Evolutionary conservation across 768 basidiomycete genomes (phyloP).

Genomic region (Podaxis pistillaris): DNA sequence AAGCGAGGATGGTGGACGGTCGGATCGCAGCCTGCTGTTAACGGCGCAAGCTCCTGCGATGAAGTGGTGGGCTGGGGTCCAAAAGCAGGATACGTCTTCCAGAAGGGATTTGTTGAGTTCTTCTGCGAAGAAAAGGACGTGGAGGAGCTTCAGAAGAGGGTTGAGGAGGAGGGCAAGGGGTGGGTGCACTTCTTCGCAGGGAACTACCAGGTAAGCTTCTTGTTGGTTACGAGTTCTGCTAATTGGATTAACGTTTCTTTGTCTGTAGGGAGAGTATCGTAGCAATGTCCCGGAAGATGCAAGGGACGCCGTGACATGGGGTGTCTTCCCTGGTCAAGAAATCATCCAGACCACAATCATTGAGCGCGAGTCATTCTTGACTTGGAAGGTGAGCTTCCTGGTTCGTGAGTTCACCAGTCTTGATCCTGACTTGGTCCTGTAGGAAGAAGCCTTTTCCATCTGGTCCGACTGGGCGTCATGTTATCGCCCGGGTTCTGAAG

Average conservation of each 20-base stretch:
- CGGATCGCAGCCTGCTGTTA: constrained; percentile 92
- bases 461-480: constrained; percentile 95
- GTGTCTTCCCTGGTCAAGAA: constrained; percentile 96
- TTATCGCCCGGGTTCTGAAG: constrained; percentile 72
- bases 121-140: constrained; percentile 70
- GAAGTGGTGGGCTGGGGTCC: constrained; percentile 92
- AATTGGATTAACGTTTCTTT: not conserved
- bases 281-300: constrained; percentile 79
- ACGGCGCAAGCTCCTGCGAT: constrained; percentile 75
- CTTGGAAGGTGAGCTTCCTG: constrained; percentile 79
- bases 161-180: constrained; percentile 52
- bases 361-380: constrained; percentile 88
- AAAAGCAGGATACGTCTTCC: constrained; percentile 88
- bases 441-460: constrained; percentile 96
- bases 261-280: constrained; percentile 66
- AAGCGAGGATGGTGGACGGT: constrained; percentile 91
- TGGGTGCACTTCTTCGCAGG: constrained; percentile 87
- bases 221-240: constrained; percentile 16
- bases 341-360: constrained; percentile 96
- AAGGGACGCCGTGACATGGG: constrained; percentile 98
- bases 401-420: not conserved
- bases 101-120: constrained; percentile 98
- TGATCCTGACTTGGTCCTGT: constrained; percentile 13
- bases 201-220: constrained; percentile 60
- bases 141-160: constrained; percentile 54